These are phyloP conservation scores for Psilocybe subaeruginosa DNA, from an alignment of 768 basidiomycete genomes.

Conservation along the genomic window DNA sequence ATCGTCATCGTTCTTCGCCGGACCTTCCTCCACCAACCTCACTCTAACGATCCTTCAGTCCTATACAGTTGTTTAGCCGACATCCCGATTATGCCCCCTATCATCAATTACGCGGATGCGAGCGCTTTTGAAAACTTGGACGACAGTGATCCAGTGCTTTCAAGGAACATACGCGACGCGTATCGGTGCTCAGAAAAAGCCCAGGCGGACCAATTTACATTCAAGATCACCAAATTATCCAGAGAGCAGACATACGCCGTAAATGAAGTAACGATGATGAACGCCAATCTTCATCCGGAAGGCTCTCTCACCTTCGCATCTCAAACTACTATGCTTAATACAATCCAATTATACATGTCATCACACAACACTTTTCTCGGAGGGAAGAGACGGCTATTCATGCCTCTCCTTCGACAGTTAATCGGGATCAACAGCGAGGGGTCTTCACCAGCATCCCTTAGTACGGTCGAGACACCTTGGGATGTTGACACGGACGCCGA, in stretches of 20 bases:
- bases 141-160: slow-evolving; percentile 8
- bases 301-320: slow-evolving; percentile 31
- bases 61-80: slow-evolving; percentile 27
- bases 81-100: slow-evolving; percentile 21
- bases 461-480: slow-evolving; percentile 4
- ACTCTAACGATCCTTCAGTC: slow-evolving; percentile 20
- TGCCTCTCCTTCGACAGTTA: slow-evolving; percentile 19
- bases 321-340: slow-evolving; percentile 24
- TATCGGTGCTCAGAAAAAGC: slow-evolving; percentile 25
- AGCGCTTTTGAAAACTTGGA: slow-evolving; percentile 9
- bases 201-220: slow-evolving; percentile 29
- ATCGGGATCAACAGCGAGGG: background rate
- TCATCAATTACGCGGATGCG: slow-evolving; percentile 15
- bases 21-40: slow-evolving; percentile 17
- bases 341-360: slow-evolving; percentile 20
- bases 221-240: slow-evolving; percentile 31
- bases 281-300: slow-evolving; percentile 20
- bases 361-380: slow-evolving; percentile 23
- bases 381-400: slow-evolving; percentile 16
- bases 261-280: slow-evolving; percentile 30
- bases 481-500: slow-evolving; percentile 18
- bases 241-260: slow-evolving; percentile 28
- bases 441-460: slow-evolving; percentile 3
- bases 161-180: slow-evolving; percentile 7
- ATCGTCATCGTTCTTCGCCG: slow-evolving; percentile 32